Conservation (phyloP, 768 basidiomycete species). For the Sutorius australiensis region DNA sequence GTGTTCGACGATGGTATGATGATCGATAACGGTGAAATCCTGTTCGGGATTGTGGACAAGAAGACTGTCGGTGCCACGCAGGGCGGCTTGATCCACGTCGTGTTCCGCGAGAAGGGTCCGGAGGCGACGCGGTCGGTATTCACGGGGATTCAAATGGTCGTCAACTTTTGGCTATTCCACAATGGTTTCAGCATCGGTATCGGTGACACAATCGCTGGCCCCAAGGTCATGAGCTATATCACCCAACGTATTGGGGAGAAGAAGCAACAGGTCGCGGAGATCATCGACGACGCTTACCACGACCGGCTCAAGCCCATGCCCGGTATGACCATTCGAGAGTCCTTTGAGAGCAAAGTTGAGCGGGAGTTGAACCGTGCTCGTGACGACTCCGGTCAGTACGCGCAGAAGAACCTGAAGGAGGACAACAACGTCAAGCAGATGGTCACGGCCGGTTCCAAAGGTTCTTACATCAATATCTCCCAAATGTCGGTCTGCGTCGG, state of each 20-base stretch:
- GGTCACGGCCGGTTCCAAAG: conserved; percentile 98
- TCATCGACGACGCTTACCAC: conserved; percentile 80
- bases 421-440: conserved; percentile 99
- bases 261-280: conserved; percentile 71
- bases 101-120: conserved; percentile 96
- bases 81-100: conserved; percentile 92
- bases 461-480: conserved; percentile 99
- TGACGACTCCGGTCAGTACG: conserved; percentile 92
- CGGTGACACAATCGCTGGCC: conserved; percentile 95
- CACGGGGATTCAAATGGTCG: conserved; percentile 90
- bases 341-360: conserved; percentile 92
- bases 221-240: conserved; percentile 82
- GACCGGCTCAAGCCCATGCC: conserved; percentile 87
- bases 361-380: conserved; percentile 90
- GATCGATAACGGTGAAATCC: conserved; percentile 94
- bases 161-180: conserved; percentile 99
- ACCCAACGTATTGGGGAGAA: conserved; percentile 76
- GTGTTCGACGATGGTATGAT: conserved; percentile 91
- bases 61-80: conserved; percentile 97
- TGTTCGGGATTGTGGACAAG: conserved; percentile 96
- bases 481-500: conserved; percentile 99
- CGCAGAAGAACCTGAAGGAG: conserved; percentile 96
- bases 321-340: conserved; percentile 99
- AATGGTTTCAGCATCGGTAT: conserved; percentile 99
- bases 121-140: conserved; percentile 88